Conservation (phyloP, 2,329 filamentous ascomycete genomes). For the Diplodia sapinea region DNA sequence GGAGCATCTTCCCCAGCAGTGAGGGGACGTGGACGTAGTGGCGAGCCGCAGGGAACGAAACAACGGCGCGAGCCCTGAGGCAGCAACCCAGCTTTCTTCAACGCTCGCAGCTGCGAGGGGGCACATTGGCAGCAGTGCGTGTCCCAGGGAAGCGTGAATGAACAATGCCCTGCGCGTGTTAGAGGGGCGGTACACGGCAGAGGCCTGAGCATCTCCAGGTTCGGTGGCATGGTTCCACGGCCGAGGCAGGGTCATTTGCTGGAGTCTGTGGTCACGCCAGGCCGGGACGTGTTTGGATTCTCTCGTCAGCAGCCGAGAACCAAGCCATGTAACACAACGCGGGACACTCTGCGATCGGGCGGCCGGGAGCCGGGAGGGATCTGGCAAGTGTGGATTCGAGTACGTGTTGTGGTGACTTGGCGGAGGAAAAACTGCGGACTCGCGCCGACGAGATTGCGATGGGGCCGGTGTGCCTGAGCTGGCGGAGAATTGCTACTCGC, state of each 20-base stretch:
- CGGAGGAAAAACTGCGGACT: constrained; percentile 10
- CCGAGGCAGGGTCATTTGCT: constrained; percentile 2
- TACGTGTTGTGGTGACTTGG: constrained; percentile 18
- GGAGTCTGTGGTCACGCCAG: constrained; percentile 10
- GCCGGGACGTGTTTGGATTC: not conserved
- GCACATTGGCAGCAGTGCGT: constrained; percentile 1
- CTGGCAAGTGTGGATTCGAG: constrained; percentile 9
- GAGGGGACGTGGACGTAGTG: constrained; percentile 2
- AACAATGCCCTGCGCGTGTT: constrained; percentile 6
- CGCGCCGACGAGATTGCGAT: not conserved
- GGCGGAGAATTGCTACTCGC: not conserved
- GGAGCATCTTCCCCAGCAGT: constrained; percentile 4
- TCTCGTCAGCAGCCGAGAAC: constrained; percentile 20
- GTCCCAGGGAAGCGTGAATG: not conserved
- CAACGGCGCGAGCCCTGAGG: not conserved
- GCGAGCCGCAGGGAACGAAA: constrained; percentile 17
- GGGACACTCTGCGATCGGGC: constrained; percentile 1
- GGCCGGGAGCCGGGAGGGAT: not conserved
- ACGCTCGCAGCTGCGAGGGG: constrained; percentile 1
- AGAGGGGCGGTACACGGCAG: constrained; percentile 9
- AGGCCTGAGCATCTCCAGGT: constrained; percentile 3
- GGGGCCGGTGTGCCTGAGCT: constrained; percentile 15
- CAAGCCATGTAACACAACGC: constrained; percentile 24
- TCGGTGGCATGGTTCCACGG: constrained; percentile 18
- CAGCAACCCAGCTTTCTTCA: not conserved